Evolutionary conservation across 495 filamentous ascomycete genomes (phyloP), one percentile per base, ranked within the genome.

Genomic region (Haplographium delicatum): DNA sequence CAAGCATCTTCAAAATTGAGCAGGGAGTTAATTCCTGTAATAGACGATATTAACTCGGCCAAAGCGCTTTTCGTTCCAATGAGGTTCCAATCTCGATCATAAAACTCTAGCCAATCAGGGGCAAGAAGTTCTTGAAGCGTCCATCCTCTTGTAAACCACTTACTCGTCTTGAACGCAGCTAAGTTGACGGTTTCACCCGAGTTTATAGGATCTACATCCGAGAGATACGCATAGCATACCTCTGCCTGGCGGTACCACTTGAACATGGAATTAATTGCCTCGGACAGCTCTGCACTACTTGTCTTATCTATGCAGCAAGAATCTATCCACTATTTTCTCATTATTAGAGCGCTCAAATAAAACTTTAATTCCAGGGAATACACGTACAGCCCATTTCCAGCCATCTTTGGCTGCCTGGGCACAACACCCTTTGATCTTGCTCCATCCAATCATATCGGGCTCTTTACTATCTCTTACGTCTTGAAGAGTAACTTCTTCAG

Each of bases 231-330:
- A 47, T 64, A 69, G 48, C 68, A 72, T 19, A 62, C 28, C 7
- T 39, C 20, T 2, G 66, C 54, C 10, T 60, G 26, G 13, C 54
- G 37, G 46, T 70, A 71, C 64, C 64, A 71, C 8, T 55, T 40
- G 46, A 65, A 78, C 72, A 76, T 76, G 5, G 69, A 73, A 42
- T 72, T 74, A 25, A 77, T 69, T 6, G 66, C 65, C 47, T 70
- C 68, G 0, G 60, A 61, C 3, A 72, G 41, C 35, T 71, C 68
- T 6, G 68, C 59, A 42, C 64, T 68, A 54, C 66, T 69, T 5
- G 61, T 62, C 45, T 72, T 69, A 34, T 72, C 64, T 27, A 71
- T 72, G 47, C 33, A n/a, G 18, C 33, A 4, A 16, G 11, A 35
- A 35, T 35, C 18, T 35, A 13, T 5, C 18, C 18, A 35, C 5